Base-by-base conservation (phyloP, 2,329 filamentous ascomycete species). In the Fusarium subtropicale region DNA sequence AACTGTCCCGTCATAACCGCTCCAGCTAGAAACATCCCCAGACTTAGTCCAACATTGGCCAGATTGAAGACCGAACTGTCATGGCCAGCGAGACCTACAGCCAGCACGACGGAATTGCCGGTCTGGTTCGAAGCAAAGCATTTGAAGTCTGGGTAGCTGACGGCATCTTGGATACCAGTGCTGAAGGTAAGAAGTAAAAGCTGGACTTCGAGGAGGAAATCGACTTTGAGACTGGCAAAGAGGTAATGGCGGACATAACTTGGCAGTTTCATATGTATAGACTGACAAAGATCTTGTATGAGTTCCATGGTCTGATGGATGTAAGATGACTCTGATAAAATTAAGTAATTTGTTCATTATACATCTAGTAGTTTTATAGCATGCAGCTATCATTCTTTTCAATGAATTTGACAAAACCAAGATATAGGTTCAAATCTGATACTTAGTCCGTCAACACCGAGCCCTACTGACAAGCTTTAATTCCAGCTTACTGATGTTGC, bases 91-190 rank as follows among this genome's bases (percentile, higher is more conserved):
- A 53, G 36, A 7, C 50, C 26, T 3, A 53, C 39, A 22, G 50
- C 50, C 50, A 53, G 22, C n/a, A 53, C 50, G 1, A 53, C 50
- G 5, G 50, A 42, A 30, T 53, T 53, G 9, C 50, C 38, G 10
- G 50, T 42, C 22, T 53, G 50, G 11, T 42, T 53, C 13, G 50
- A 42, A 12, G 36, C 26, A 13, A 53, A 53, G 15, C 50, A 53
- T 18, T 15, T 28, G 10, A 53, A 42, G 10, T 42, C 50, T 5
- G 38, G 38, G 24, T 53, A 53, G 50, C 50, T 53, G 7, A 53
- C 39, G n/a, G 50, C 50, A 53, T 53, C 50, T 13, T 53, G 50
- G 8, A 53, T 53, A 1, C 50, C 50, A 2, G 39, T 53, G 28
- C 38, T 42, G 3, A 53, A 33, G 7, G 50, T 53, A 2, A 53